Conservation (phyloP, 2,329 filamentous ascomycete species). For the Aspergillus felis region DNA sequence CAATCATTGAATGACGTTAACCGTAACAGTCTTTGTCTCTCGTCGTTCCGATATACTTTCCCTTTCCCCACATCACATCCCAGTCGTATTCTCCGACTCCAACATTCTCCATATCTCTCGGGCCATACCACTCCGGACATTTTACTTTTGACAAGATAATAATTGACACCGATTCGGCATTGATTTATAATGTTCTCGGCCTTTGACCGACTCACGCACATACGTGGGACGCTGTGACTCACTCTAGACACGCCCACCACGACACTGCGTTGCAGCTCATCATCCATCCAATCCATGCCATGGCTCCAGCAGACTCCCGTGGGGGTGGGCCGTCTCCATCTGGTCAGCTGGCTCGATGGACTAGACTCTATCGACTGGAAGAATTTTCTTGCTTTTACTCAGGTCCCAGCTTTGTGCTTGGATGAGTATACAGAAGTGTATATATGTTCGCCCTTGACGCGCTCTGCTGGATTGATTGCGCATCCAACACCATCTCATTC, state of each 20-base stretch:
- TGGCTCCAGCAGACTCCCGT: background rate
- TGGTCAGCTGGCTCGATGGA: background rate
- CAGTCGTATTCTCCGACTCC: too few species aligned
- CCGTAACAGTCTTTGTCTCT: too few species aligned
- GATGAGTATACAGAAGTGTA: background rate
- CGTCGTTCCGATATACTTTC: background rate
- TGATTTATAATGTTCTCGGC: background rate
- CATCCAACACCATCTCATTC: background rate
- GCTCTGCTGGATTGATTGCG: background rate
- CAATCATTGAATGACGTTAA: too few species aligned
- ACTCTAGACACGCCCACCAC: background rate
- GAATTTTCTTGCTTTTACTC: background rate
- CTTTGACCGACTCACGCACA: background rate
- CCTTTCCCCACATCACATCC: background rate
- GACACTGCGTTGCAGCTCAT: background rate
- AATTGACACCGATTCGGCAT: background rate
- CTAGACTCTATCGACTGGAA: background rate
- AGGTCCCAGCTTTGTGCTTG: background rate
- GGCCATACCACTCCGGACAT: background rate
- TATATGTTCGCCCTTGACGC: background rate
- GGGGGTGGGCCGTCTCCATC: background rate
- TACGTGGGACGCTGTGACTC: background rate
- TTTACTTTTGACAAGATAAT: background rate
- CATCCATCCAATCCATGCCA: background rate
- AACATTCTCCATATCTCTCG: background rate